These are phyloP conservation scores for Rhododendron vialii DNA, from an alignment of 148 eudicot species.

Conservation along the genomic window DNA sequence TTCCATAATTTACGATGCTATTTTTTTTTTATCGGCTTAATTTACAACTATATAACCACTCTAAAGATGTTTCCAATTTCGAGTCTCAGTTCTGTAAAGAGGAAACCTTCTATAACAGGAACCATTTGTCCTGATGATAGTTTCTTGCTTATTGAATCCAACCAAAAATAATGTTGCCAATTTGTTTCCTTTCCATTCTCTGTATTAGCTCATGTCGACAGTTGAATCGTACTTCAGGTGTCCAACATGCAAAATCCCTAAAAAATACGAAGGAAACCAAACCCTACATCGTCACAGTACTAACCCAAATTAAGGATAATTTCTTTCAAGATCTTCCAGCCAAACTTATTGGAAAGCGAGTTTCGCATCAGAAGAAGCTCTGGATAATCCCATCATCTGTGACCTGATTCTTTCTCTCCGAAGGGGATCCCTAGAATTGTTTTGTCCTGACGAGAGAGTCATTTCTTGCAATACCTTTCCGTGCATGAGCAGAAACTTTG, in stretches of 20 bases:
- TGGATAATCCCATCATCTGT: constrained; percentile 40
- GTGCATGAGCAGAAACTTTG: constrained; percentile 49
- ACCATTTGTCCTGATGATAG: not conserved
- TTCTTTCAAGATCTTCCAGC: not conserved
- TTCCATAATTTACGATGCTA: no score
- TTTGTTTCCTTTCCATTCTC: not conserved
- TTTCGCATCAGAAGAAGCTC: constrained; percentile 48
- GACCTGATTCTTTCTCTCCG: constrained; percentile 45
- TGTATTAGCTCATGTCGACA: not conserved
- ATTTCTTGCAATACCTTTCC: constrained; percentile 46
- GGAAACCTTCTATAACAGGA: not conserved
- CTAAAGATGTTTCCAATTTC: no score
- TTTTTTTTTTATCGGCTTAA: no score
- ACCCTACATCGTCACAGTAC: not conserved
- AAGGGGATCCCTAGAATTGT: constrained; percentile 27
- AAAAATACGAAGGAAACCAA: not conserved
- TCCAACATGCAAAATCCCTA: not conserved
- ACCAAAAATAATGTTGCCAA: not conserved
- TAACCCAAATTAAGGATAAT: not conserved
- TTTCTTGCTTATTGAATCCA: not conserved
- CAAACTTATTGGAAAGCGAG: constrained; percentile 28
- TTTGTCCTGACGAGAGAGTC: constrained; percentile 24
- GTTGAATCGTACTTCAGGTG: not conserved
- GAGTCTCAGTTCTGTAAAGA: no score
- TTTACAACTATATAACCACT: not conserved